Percentiles rank a stretch among this genome's conserved stretches.
Conservation (phyloP, 1,284 basidiomycete species). For the Pisolithus thermaeus region DNA sequence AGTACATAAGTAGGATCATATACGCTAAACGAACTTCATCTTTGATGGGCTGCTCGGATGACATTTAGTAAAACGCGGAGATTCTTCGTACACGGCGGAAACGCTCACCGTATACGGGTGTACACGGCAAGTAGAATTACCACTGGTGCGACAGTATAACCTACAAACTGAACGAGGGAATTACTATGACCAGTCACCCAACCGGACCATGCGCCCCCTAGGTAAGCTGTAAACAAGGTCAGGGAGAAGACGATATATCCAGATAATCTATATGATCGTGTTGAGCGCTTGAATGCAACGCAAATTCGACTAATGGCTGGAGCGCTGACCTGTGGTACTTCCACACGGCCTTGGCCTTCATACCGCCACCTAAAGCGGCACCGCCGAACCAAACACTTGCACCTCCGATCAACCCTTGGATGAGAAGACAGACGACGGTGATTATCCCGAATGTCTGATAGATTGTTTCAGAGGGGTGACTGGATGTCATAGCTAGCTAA, state of each 20-base stretch:
- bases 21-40: conserved; percentile 40
- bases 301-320: not conserved
- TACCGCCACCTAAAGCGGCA: conserved; percentile 55
- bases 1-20: not conserved
- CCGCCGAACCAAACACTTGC: conserved; percentile 68
- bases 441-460: conserved; percentile 51
- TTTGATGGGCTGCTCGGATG: conserved; percentile 37
- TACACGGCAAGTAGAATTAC: conserved; percentile 36
- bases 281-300: not conserved
- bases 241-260: conserved; percentile 58
- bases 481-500: not conserved
- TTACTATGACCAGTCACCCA: conserved; percentile 42
- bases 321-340: conserved; percentile 61
- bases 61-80: not conserved
- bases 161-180: conserved; percentile 39
- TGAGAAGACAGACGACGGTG: conserved; percentile 46
- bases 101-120: conserved; percentile 41
- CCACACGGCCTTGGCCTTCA: conserved; percentile 64
- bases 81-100: not conserved
- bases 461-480: conserved; percentile 1
- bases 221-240: conserved; percentile 49
- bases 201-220: conserved; percentile 60
- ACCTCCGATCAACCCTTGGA: conserved; percentile 53
- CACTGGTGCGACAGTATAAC: conserved; percentile 50
- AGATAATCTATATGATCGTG: conserved; percentile 40